Conservation (phyloP, 2,329 filamentous ascomycete species). For the Pyrenophora tritici-repentis region DNA sequence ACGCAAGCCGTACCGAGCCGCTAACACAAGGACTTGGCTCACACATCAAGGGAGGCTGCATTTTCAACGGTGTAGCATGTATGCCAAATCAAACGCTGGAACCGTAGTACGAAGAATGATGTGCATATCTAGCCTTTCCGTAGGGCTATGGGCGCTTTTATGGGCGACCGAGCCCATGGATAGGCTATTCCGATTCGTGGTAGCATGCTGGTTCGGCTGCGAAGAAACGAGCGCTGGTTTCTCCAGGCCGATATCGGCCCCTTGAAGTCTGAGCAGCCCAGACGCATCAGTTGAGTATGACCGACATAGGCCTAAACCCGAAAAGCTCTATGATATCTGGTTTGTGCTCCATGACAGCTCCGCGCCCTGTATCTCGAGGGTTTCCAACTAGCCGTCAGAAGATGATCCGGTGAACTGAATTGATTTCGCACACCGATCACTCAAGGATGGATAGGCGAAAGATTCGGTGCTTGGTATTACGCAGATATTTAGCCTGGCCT, state of each 20-base stretch:
- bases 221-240: too few relatives aligned
- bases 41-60: neutral
- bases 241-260: too few relatives aligned
- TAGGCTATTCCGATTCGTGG: neutral
- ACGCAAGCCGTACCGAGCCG: neutral
- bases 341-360: too few relatives aligned
- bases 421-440: neutral
- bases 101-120: constrained; percentile 6
- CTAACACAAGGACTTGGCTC: neutral
- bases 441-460: too few relatives aligned
- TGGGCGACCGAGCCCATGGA: neutral
- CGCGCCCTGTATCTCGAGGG: too few relatives aligned
- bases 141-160: neutral
- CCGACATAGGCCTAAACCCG: too few relatives aligned
- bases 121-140: constrained; percentile 8
- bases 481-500: too few relatives aligned
- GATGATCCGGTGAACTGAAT: neutral
- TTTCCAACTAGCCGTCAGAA: too few relatives aligned
- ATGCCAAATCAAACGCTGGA: neutral
- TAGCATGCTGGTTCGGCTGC: neutral
- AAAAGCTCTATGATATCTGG: too few relatives aligned
- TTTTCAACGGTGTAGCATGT: neutral
- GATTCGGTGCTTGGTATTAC: too few relatives aligned
- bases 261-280: too few relatives aligned
- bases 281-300: too few relatives aligned